A percentile compares a stretch with the other conserved stretches of the same genome.
phyloP scores from a whole-genome alignment of 441 rosid genomes.

The Lagerstroemia fauriei region DNA sequence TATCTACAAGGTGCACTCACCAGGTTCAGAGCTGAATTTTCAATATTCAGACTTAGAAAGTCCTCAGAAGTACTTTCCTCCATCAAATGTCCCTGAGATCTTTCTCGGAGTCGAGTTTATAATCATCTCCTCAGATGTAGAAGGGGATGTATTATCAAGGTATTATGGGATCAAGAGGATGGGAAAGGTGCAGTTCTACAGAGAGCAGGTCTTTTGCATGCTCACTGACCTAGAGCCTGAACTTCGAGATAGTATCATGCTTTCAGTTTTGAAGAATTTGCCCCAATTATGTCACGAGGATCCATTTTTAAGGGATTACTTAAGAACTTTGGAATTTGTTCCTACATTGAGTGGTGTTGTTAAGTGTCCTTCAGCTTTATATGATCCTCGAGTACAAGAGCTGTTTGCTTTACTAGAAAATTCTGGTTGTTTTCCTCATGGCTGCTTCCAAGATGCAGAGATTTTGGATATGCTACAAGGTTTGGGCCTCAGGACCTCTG shows the following conservation, averaged over 20 bases:
- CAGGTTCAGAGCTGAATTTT: constrained; percentile 48
- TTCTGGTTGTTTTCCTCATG: constrained; percentile 77
- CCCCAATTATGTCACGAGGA: constrained; percentile 89
- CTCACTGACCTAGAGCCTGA: constrained; percentile 70
- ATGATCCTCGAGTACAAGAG: constrained; percentile 95
- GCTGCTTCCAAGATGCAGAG: constrained; percentile 62
- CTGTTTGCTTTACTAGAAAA: constrained; percentile 80
- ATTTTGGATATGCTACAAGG: constrained; percentile 83
- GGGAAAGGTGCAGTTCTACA: constrained; percentile 78
- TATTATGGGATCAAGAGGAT: constrained; percentile 78
- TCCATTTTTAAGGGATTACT: constrained; percentile 58
- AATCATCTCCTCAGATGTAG: constrained; percentile 52
- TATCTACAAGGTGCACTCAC: constrained; percentile 66
- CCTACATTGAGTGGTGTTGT: constrained; percentile 67
- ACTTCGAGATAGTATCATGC: constrained; percentile 74
- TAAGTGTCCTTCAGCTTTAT: constrained; percentile 67
- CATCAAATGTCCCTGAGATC: constrained; percentile 63
- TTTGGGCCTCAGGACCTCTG: constrained; percentile 83
- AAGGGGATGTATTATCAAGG: constrained; percentile 71
- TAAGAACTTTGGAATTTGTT: constrained; percentile 82
- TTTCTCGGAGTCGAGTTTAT: constrained; percentile 76
- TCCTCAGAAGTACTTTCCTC: constrained; percentile 78
- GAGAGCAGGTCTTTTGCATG: constrained; percentile 64
- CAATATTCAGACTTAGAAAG: constrained; percentile 73
- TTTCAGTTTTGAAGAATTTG: constrained; percentile 73